These are phyloP conservation scores for Fusarium goolgardi DNA, from an alignment of 2,329 filamentous ascomycete genomes.

Conservation along the genomic window DNA sequence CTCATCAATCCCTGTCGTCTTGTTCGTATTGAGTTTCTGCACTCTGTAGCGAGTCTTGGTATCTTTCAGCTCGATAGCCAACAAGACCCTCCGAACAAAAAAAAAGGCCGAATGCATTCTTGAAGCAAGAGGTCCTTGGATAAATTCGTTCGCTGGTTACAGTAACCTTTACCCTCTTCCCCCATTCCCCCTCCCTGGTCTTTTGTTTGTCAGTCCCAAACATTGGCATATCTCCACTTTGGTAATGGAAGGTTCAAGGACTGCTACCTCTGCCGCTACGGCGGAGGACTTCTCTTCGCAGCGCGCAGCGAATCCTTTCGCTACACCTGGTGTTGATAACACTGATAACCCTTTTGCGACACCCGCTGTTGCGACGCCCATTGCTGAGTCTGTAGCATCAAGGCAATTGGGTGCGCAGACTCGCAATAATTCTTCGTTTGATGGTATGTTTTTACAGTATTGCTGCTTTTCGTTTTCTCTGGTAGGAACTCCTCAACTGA, in stretches of 20 bases:
- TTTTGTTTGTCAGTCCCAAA: conserved; percentile 18
- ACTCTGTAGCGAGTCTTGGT: conserved; percentile 2
- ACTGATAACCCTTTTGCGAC: conserved; percentile 41
- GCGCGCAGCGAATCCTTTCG: conserved; percentile 24
- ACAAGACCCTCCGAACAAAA: not conserved
- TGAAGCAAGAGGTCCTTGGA: conserved; percentile 13
- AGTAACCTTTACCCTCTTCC: not conserved
- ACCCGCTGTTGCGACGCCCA: conserved; percentile 35
- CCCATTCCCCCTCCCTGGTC: conserved; percentile 20
- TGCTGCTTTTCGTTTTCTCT: not conserved
- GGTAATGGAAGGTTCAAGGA: conserved; percentile 37
- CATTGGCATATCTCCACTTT: conserved; percentile 26
- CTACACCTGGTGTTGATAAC: conserved; percentile 28
- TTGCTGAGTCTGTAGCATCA: conserved; percentile 34
- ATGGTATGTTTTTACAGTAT: conserved; percentile 5
- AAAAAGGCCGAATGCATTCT: conserved; percentile 2
- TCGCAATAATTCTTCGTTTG: conserved; percentile 30
- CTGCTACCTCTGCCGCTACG: conserved; percentile 20
- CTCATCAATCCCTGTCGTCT: conserved; percentile 2
- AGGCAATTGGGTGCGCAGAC: conserved; percentile 20
- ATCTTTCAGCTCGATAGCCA: conserved; percentile 5
- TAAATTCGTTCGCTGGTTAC: conserved; percentile 8
- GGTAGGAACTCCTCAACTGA: not conserved
- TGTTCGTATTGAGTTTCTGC: not conserved
- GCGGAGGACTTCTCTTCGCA: conserved; percentile 21